These are phyloP conservation scores for Pseudogymnoascus verrucosus DNA, from an alignment of 2,329 filamentous ascomycete species.

Conservation along the genomic window DNA sequence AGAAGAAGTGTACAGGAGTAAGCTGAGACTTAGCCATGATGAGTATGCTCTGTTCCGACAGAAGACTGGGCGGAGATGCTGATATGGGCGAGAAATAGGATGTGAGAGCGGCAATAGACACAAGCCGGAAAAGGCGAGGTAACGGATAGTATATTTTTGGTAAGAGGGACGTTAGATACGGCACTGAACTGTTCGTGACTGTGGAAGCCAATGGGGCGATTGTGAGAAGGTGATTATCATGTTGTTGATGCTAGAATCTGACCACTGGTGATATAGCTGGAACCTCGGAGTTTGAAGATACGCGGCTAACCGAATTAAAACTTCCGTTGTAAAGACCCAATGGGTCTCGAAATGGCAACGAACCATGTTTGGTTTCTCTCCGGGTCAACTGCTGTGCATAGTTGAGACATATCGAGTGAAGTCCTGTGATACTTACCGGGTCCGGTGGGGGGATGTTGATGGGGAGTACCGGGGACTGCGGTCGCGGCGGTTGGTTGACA, in stretches of 20 bases:
- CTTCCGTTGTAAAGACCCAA: background rate
- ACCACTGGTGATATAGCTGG: background rate
- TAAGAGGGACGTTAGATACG: background rate
- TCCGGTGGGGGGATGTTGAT: background rate
- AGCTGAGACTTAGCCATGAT: slow-evolving; percentile 10
- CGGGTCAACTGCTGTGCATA: too few relatives aligned
- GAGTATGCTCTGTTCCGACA: background rate
- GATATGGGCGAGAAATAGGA: background rate
- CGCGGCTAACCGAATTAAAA: background rate
- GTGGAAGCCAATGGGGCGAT: background rate
- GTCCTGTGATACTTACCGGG: background rate
- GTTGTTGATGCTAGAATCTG: background rate
- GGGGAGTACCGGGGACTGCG: background rate
- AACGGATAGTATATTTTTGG: background rate
- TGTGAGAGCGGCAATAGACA: background rate
- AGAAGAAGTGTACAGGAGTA: slow-evolving; percentile 59
- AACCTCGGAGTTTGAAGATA: background rate
- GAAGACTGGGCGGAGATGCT: background rate
- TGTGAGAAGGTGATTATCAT: background rate
- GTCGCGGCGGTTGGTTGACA: too few relatives aligned
- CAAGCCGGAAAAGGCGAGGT: background rate
- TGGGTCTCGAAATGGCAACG: background rate
- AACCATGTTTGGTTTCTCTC: background rate
- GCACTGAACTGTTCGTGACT: background rate
- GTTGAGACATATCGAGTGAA: background rate